Conservation (phyloP, 805 yeast species). For the Yarrowia sp. region DNA sequence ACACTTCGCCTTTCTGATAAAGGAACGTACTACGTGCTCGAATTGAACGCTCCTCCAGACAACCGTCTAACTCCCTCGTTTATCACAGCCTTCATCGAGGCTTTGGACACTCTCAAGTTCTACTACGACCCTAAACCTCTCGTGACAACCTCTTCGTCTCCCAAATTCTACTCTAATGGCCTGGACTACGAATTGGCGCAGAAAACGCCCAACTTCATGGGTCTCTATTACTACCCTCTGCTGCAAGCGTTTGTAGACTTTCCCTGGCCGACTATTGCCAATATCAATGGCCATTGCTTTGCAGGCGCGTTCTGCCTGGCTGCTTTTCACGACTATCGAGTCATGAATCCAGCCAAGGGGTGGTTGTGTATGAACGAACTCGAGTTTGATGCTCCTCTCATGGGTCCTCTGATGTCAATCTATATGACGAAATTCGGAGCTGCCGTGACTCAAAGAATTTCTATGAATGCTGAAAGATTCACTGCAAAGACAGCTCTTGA, state of each 20-base stretch:
- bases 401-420: conserved; percentile 50
- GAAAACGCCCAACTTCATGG: conserved; percentile 50
- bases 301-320: conserved; percentile 54
- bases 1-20: neutral
- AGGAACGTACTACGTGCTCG: conserved; percentile 47
- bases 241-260: conserved; percentile 49
- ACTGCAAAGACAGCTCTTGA: conserved; percentile 47
- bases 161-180: conserved; percentile 53
- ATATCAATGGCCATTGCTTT: conserved; percentile 53
- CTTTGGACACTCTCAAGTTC: conserved; percentile 47
- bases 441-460: conserved; percentile 46
- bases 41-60: conserved; percentile 50
- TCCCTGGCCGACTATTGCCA: conserved; percentile 54
- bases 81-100: conserved; percentile 49
- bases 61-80: conserved; percentile 50
- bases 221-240: conserved; percentile 47
- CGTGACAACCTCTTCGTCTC: conserved; percentile 49
- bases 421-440: conserved; percentile 49
- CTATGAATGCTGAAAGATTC: conserved; percentile 51
- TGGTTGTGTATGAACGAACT: conserved; percentile 53
- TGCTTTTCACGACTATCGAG: conserved; percentile 52
- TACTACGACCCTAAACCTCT: conserved; percentile 48
- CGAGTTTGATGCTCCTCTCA: conserved; percentile 52
- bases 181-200: conserved; percentile 51
- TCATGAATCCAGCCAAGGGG: conserved; percentile 53